phyloP scores from a whole-genome alignment of 495 filamentous ascomycete genomes.

The Penicillium riverlandense region DNA sequence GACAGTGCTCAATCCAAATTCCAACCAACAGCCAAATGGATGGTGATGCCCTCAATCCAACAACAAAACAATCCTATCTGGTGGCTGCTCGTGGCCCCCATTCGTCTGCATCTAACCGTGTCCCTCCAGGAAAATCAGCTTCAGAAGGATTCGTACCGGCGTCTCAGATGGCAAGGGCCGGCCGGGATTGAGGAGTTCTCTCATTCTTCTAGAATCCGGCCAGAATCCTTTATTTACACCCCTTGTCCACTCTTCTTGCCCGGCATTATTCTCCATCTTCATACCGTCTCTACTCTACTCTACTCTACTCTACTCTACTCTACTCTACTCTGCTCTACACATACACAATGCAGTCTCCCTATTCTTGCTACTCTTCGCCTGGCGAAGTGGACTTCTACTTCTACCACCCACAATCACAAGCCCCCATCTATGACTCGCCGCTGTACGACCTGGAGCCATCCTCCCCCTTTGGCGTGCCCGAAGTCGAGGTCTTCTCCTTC shows the following conservation, averaged over 20 bases:
- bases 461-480: slow-evolving; percentile 11
- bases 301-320: neutral
- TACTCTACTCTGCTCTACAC: neutral
- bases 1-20: no score
- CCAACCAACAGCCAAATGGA: no score
- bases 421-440: slow-evolving; percentile 11
- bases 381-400: slow-evolving; percentile 24
- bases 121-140: neutral
- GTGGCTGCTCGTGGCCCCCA: neutral
- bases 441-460: slow-evolving; percentile 13
- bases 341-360: slow-evolving; percentile 19
- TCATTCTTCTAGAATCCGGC: slow-evolving; percentile 9
- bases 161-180: slow-evolving; percentile 18
- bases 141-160: slow-evolving; percentile 12
- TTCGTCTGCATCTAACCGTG: neutral
- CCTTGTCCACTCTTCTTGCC: slow-evolving; percentile 3
- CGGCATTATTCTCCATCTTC: neutral
- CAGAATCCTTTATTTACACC: slow-evolving; percentile 10
- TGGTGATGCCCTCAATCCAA: no score
- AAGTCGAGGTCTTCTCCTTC: slow-evolving; percentile 16
- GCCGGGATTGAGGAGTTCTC: neutral
- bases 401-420: slow-evolving; percentile 8
- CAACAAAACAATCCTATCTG: no score
- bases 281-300: neutral
- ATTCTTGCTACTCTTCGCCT: slow-evolving; percentile 21